A percentile compares a stretch with the other conserved stretches of the same genome.
These are phyloP conservation scores for Fusarium veterinarium DNA, from an alignment of 2,329 filamentous ascomycete species.

Conservation along the genomic window DNA sequence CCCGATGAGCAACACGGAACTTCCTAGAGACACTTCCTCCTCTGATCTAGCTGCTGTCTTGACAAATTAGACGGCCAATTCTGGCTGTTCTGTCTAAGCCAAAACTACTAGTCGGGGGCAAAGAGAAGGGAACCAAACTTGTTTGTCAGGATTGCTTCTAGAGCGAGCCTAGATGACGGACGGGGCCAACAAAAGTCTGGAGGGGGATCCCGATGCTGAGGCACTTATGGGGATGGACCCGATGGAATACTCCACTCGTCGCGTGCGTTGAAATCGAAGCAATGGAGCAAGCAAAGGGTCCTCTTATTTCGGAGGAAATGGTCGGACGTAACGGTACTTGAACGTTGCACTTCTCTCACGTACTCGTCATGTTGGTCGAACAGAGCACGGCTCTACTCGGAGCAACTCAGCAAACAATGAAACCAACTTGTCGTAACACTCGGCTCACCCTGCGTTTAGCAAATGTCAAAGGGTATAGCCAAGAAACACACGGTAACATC, in stretches of 20 bases:
- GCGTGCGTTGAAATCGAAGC: constrained; percentile 27
- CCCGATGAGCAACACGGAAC: constrained; percentile 20
- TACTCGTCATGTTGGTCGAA: constrained; percentile 5
- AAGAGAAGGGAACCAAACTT: background rate
- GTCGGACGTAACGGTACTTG: constrained; percentile 2
- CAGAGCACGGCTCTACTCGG: constrained; percentile 5
- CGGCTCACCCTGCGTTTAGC: constrained; percentile 2
- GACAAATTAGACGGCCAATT: background rate
- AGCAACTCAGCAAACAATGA: background rate
- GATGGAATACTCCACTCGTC: constrained; percentile 38
- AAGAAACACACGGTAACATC: constrained; percentile 22
- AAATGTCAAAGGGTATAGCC: background rate
- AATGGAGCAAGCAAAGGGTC: constrained; percentile 18
- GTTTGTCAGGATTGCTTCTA: constrained; percentile 18
- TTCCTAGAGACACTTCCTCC: constrained; percentile 3
- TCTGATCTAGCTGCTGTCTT: constrained; percentile 8
- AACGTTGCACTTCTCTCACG: background rate
- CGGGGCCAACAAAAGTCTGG: background rate
- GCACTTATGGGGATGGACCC: constrained; percentile 35
- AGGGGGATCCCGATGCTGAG: constrained; percentile 33
- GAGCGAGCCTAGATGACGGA: constrained; percentile 21
- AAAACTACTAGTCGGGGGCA: background rate
- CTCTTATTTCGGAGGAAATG: constrained; percentile 5
- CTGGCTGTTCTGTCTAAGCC: background rate
- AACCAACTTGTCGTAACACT: constrained; percentile 1